Evolutionary conservation across 495 filamentous ascomycete genomes (phyloP), one percentile per base, ranked within the genome.

Genomic region (Hyaloscypha finlandica): DNA sequence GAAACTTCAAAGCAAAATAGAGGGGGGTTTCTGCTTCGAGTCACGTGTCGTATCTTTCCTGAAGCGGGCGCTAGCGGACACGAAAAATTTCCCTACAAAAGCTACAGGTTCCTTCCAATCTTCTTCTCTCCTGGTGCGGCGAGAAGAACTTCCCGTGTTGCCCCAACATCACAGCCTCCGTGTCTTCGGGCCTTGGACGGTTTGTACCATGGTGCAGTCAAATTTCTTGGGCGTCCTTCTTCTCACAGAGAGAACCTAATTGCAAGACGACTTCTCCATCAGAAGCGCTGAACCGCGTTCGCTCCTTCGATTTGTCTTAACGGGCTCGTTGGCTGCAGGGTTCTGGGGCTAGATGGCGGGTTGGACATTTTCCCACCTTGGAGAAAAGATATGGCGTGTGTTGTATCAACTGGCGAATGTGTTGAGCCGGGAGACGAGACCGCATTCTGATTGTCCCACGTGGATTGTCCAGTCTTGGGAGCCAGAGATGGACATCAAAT

Each of bases 221-320:
- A 71, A 71, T 64, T 60, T 58, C 20, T 37, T 59, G 68, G 72
- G 73, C 64, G 73, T 74, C 73, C 68, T 62, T 64, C 48, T 35
- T 63, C 58, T 59, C 68, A 74, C 73, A 74, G 73, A 74, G 63
- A 42, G 54, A 74, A 72, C 65, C 45, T 25, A 74, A 74, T 74
- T 74, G 73, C 73, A 72, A 74, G 25, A 33, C 62, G 33, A 37
- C 53, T 32, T 61, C 65, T 48, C n/a, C 56, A 12, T 61, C 63
- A 42, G 19, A 25, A 30, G 57, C 48, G 59, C 69, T 39, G 35
- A 19, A 64, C 55, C 59, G 67, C 31, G 71, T 71, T 70, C 70
- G 62, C 67, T 48, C 60, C 60, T 59, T 56, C 70, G 70, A 66
- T 74, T 74, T 70, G 73, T 72, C 73, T 72, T 74, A 48, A 69